These are phyloP conservation scores for Garcileccinum viscosum DNA, from an alignment of 1,284 basidiomycete genomes.

Conservation along the genomic window DNA sequence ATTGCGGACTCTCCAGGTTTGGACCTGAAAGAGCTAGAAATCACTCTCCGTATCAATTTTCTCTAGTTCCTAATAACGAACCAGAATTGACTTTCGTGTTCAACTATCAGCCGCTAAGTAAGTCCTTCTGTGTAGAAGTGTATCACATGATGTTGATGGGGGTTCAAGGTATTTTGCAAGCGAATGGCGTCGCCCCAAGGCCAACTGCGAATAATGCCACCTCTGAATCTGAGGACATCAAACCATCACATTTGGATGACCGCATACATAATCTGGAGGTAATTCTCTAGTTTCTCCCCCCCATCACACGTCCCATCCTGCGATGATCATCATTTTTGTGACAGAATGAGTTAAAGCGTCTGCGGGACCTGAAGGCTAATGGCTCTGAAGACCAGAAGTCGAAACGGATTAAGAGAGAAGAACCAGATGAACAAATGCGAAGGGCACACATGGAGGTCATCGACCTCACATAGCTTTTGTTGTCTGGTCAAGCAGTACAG, in stretches of 20 bases:
- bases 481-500: neutral
- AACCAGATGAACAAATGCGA: neutral
- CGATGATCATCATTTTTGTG: neutral
- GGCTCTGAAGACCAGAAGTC: neutral
- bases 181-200: constrained; percentile 24
- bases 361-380: neutral
- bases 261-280: constrained; percentile 22
- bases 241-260: constrained; percentile 7
- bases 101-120: constrained; percentile 24
- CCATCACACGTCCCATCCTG: neutral
- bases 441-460: neutral
- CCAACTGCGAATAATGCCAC: neutral
- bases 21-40: constrained; percentile 5
- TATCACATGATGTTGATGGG: neutral
- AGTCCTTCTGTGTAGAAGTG: neutral
- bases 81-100: constrained; percentile 23
- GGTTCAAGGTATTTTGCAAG: constrained; percentile 25
- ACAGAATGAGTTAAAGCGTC: neutral
- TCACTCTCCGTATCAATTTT: neutral
- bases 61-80: neutral
- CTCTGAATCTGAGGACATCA: constrained; percentile 9
- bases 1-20: constrained; percentile 10
- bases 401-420: neutral
- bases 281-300: neutral
- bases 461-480: neutral